Evolutionary conservation across 2,329 filamentous ascomycete species (phyloP).

Genomic region (Sporothrix globosa): DNA sequence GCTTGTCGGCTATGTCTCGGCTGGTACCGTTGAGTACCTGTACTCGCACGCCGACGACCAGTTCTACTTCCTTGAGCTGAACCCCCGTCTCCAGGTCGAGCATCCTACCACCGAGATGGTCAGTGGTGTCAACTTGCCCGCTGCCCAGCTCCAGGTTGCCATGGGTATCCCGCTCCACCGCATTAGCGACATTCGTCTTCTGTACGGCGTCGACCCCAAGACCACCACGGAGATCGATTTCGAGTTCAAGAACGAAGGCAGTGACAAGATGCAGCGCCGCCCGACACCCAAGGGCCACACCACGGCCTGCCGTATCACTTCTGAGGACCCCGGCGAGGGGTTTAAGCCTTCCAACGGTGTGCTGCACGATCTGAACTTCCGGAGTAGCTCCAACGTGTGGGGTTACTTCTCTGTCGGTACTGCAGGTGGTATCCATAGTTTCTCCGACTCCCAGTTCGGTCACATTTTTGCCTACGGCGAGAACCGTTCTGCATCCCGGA

Average conservation of each 20-base stretch:
- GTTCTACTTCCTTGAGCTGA: slow-evolving; percentile 99
- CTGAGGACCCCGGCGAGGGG: slow-evolving; percentile 96
- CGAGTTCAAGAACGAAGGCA: slow-evolving; percentile 86
- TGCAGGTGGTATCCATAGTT: slow-evolving; percentile 96
- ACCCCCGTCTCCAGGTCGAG: slow-evolving; percentile 98
- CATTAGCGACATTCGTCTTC: slow-evolving; percentile 91
- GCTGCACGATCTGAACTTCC: slow-evolving; percentile 98
- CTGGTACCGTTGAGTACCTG: slow-evolving; percentile 97
- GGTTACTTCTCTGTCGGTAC: slow-evolving; percentile 99
- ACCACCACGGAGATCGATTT: slow-evolving; percentile 89
- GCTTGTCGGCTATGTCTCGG: slow-evolving; percentile 96
- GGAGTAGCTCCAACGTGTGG: slow-evolving; percentile 98
- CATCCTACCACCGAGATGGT: slow-evolving; percentile 99
- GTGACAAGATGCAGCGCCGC: slow-evolving; percentile 80
- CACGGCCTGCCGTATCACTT: slow-evolving; percentile 98
- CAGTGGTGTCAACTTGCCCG: slow-evolving; percentile 93
- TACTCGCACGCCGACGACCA: slow-evolving; percentile 98
- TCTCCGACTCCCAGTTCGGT: slow-evolving; percentile 98
- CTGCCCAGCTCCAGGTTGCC: slow-evolving; percentile 95
- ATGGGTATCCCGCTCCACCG: slow-evolving; percentile 97
- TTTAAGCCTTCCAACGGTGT: slow-evolving; percentile 99
- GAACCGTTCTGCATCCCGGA: slow-evolving; percentile 91
- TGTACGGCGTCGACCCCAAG: slow-evolving; percentile 94
- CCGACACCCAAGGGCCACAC: slow-evolving; percentile 95
- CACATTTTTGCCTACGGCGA: slow-evolving; percentile 99